phyloP scores from a whole-genome alignment of 768 basidiomycete species.

The Asterophora parasitica region DNA sequence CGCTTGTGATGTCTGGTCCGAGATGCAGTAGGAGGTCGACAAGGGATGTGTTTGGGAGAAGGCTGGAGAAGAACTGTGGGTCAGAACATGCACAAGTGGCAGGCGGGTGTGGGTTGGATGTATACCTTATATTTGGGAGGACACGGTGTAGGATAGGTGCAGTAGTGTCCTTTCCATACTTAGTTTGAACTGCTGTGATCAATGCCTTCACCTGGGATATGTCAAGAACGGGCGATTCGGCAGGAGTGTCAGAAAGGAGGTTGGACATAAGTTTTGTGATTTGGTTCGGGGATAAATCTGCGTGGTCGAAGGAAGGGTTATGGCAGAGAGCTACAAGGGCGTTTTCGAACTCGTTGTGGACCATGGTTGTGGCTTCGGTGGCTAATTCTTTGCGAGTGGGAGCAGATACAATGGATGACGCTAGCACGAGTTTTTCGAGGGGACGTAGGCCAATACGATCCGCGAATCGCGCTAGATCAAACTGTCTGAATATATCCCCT shows the following conservation, averaged over 20 bases:
- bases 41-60: constrained; percentile 61
- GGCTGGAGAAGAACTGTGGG: constrained; percentile 33
- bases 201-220: constrained; percentile 69
- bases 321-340: constrained; percentile 73
- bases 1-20: constrained; percentile 74
- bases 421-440: constrained; percentile 74
- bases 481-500: constrained; percentile 76
- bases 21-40: constrained; percentile 74
- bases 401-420: constrained; percentile 66
- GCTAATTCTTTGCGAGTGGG: constrained; percentile 51
- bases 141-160: constrained; percentile 71
- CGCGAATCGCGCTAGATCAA: constrained; percentile 78
- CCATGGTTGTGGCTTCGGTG: constrained; percentile 62
- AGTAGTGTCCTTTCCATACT: constrained; percentile 75
- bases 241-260: constrained; percentile 65
- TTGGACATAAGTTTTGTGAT: constrained; percentile 78
- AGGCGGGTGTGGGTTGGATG: constrained; percentile 1
- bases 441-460: constrained; percentile 79
- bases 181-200: constrained; percentile 68
- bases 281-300: constrained; percentile 70
- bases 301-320: constrained; percentile 77
- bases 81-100: not conserved
- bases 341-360: constrained; percentile 76
- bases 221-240: constrained; percentile 69
- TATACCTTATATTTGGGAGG: constrained; percentile 69